Evolutionary conservation across 2,329 filamentous ascomycete species (phyloP).

Genomic region (Exophiala aquamarina): DNA sequence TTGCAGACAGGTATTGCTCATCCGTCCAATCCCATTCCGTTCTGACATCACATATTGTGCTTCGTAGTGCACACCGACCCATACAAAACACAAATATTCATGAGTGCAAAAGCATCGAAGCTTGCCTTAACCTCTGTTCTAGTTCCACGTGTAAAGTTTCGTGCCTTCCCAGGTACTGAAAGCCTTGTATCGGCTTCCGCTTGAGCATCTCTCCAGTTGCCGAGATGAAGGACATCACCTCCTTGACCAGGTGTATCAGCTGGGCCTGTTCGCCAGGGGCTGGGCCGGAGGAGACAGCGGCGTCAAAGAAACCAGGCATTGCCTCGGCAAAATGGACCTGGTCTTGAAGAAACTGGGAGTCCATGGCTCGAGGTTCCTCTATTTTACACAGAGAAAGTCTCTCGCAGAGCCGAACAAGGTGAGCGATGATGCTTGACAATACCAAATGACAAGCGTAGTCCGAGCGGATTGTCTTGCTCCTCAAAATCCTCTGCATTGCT

Average conservation of each 20-base stretch:
- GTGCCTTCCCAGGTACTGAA: constrained; percentile 25
- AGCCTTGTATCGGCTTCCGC: constrained; percentile 24
- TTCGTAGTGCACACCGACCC: no score
- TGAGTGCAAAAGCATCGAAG: constrained; percentile 9
- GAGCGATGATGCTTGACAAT: constrained; percentile 25
- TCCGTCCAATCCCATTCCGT: no score
- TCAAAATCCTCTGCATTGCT: constrained; percentile 21
- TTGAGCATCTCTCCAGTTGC: constrained; percentile 25
- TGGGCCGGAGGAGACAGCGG: constrained; percentile 1
- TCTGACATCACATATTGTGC: no score
- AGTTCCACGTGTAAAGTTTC: constrained; percentile 26
- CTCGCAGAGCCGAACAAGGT: constrained; percentile 24
- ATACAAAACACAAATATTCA: no score
- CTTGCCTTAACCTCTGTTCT: constrained; percentile 21
- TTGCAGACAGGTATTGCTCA: no score
- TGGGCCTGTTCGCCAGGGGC: constrained; percentile 6
- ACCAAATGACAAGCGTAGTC: constrained; percentile 27
- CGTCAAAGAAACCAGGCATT: constrained; percentile 16
- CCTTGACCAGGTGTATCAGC: constrained; percentile 8
- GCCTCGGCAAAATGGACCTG: constrained; percentile 17
- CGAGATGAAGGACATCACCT: constrained; percentile 18
- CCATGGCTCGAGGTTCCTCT: constrained; percentile 7
- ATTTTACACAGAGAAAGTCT: constrained; percentile 12
- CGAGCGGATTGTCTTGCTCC: constrained; percentile 20
- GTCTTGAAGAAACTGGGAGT: constrained; percentile 22